Evolutionary conservation across 2,329 filamentous ascomycete genomes (phyloP).

Genomic region (Ophiocordyceps sinensis): DNA sequence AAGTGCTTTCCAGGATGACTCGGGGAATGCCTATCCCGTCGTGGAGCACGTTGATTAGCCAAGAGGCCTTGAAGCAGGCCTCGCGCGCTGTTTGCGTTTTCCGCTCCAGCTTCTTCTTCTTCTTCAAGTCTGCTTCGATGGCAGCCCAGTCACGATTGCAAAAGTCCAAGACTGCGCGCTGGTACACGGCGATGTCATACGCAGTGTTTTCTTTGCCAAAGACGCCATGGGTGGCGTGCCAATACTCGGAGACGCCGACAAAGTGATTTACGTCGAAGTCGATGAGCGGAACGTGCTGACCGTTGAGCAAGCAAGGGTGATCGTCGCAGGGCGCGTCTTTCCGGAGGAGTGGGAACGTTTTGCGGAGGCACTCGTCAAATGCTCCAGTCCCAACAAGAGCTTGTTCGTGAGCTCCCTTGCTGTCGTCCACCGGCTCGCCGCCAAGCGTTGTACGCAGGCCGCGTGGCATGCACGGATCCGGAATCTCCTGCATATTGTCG

Average conservation of each 20-base stretch:
- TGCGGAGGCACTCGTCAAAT: slow-evolving; percentile 71
- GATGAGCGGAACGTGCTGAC: slow-evolving; percentile 84
- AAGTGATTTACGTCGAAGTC: slow-evolving; percentile 98
- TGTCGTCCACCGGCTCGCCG: slow-evolving; percentile 38
- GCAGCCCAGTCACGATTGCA: slow-evolving; percentile 71
- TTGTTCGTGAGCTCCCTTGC: slow-evolving; percentile 21
- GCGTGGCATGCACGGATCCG: slow-evolving; percentile 79
- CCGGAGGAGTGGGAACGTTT: slow-evolving; percentile 73
- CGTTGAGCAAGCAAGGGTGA: slow-evolving; percentile 76
- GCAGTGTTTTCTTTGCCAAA: slow-evolving; percentile 68
- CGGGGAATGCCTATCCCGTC: slow-evolving; percentile 90
- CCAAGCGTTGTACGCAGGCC: slow-evolving; percentile 60
- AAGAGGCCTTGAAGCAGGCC: slow-evolving; percentile 95
- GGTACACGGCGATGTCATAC: slow-evolving; percentile 85
- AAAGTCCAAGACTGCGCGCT: slow-evolving; percentile 69
- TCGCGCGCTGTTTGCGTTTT: slow-evolving; percentile 69
- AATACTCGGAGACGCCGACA: slow-evolving; percentile 94
- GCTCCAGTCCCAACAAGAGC: slow-evolving; percentile 69
- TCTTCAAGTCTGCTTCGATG: slow-evolving; percentile 52
- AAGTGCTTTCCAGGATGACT: slow-evolving; percentile 56
- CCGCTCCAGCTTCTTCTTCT: slow-evolving; percentile 56
- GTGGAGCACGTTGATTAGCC: slow-evolving; percentile 93
- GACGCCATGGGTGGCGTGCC: slow-evolving; percentile 94
- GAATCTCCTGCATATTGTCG: slow-evolving; percentile 48
- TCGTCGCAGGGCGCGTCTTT: slow-evolving; percentile 79